Evolutionary conservation across 805 yeast genomes (phyloP), one percentile per base, ranked within the genome.

Genomic region (Ogataea minuta): DNA sequence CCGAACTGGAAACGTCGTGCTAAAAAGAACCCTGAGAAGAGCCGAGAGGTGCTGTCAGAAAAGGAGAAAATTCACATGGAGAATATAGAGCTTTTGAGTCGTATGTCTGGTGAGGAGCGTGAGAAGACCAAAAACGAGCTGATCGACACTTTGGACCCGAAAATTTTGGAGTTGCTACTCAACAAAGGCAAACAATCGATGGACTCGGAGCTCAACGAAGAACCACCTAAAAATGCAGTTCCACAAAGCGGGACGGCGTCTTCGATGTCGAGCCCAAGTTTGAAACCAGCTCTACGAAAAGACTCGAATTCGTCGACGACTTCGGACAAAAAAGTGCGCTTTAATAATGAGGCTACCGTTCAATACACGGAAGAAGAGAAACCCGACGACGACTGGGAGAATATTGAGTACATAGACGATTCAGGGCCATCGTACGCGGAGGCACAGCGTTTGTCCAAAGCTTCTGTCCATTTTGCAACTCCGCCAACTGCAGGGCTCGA

Each of bases 1-100:
- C 71, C 71, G 7, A 60, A 74, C 26, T 66, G 67, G 41, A 67
- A 21, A 15, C 28, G n/a, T 3, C 15, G 26, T 47, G 27, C 20
- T 28, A 9, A 36, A 37, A n/a, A 34, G 21, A 34, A 37, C 9
- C 33, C 41, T 11, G 31, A 52, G 15, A 46, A 54, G 31, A 44
- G 49, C 3, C 63, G 60, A n/a, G n/a, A n/a, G n/a, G n/a, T n/a
- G 11, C 44, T 74, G 33, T 63, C 81, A 0, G 95, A 85, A 50
- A 76, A 83, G 0, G 90, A 84, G 48, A 72, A 76, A 54, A 86
- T 89, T 15, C 91, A 87, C 57, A 57, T 74, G 40, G 95, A 89
- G 54, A 90, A 88, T 59, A 59, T 84, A 45, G 75, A 78, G 26
- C 67, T 71, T 28, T 57, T 90, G 39, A 65, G 77, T 25, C 58